These are phyloP conservation scores for Sarocladium strictum DNA, from an alignment of 2,329 filamentous ascomycete species.

Conservation along the genomic window DNA sequence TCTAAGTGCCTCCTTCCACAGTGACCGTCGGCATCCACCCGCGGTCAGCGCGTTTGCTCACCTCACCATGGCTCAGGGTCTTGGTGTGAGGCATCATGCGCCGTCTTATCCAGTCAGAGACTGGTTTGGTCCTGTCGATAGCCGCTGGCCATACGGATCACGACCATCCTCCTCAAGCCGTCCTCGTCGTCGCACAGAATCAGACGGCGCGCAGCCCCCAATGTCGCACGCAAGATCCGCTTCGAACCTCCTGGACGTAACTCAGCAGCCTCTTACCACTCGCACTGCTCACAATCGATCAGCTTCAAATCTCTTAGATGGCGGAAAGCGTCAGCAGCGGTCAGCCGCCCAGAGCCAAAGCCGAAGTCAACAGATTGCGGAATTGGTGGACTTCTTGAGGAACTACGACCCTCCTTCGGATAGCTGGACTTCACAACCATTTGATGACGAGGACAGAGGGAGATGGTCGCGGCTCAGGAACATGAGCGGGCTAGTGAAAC, in stretches of 20 bases:
- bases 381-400: slow-evolving; percentile 43
- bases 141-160: background rate
- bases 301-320: slow-evolving; percentile 18
- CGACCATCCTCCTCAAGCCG: background rate
- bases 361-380: slow-evolving; percentile 16
- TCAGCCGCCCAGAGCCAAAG: background rate
- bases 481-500: slow-evolving; percentile 32
- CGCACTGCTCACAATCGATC: slow-evolving; percentile 11
- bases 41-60: background rate
- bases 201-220: background rate
- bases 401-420: slow-evolving; percentile 41
- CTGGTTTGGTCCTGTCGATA: slow-evolving; percentile 3
- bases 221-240: slow-evolving; percentile 16
- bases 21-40: background rate
- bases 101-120: background rate
- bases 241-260: slow-evolving; percentile 16
- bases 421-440: slow-evolving; percentile 44
- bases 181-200: slow-evolving; percentile 3
- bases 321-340: slow-evolving; percentile 11
- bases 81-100: slow-evolving; percentile 1
- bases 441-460: slow-evolving; percentile 26
- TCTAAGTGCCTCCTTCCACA: background rate
- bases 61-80: slow-evolving; percentile 6
- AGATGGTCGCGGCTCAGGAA: slow-evolving; percentile 27
- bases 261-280: slow-evolving; percentile 17